A percentile compares a stretch with the other conserved stretches of the same genome.
Evolutionary conservation across 2,329 filamentous ascomycete species (phyloP).

Genomic region (Aspergillus novoparasiticus): DNA sequence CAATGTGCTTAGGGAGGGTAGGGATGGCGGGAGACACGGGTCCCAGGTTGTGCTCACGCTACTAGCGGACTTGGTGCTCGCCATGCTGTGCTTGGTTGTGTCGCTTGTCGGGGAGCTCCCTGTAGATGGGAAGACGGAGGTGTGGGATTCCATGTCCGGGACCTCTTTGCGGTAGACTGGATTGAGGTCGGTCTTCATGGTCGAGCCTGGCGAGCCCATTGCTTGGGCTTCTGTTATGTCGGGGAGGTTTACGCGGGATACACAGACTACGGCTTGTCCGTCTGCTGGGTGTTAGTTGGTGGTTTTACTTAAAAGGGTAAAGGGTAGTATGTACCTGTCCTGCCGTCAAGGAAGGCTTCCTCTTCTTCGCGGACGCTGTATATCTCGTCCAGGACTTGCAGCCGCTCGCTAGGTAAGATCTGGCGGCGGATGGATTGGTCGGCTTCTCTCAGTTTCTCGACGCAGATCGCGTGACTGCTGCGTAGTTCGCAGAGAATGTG

Average conservation of each 20-base stretch:
- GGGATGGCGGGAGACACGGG: conserved; percentile 7
- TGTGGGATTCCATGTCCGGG: conserved; percentile 24
- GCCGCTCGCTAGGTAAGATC: conserved; percentile 30
- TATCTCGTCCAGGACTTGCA: conserved; percentile 38
- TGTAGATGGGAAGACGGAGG: conserved; percentile 23
- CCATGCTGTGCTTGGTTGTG: conserved; percentile 1
- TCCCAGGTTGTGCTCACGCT: conserved; percentile 16
- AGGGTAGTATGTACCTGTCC: conserved; percentile 27
- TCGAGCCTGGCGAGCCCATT: conserved; percentile 19
- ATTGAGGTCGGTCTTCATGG: conserved; percentile 16
- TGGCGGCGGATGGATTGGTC: conserved; percentile 37
- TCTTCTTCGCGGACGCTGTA: conserved; percentile 38
- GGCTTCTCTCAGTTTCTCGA: conserved; percentile 37
- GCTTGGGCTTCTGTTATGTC: conserved; percentile 23
- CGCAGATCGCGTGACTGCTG: conserved; percentile 35
- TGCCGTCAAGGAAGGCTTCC: conserved; percentile 32
- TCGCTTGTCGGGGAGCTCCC: conserved; percentile 13
- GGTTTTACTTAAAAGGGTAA: background rate
- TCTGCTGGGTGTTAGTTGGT: conserved; percentile 20
- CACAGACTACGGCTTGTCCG: conserved; percentile 27
- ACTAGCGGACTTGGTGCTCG: conserved; percentile 6
- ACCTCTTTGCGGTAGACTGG: conserved; percentile 17
- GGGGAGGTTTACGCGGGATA: conserved; percentile 33
- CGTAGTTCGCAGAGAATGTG: conserved; percentile 39
- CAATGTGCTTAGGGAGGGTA: conserved; percentile 13